Conservation (phyloP, 2,329 filamentous ascomycete genomes). For the Exophiala sideris region DNA sequence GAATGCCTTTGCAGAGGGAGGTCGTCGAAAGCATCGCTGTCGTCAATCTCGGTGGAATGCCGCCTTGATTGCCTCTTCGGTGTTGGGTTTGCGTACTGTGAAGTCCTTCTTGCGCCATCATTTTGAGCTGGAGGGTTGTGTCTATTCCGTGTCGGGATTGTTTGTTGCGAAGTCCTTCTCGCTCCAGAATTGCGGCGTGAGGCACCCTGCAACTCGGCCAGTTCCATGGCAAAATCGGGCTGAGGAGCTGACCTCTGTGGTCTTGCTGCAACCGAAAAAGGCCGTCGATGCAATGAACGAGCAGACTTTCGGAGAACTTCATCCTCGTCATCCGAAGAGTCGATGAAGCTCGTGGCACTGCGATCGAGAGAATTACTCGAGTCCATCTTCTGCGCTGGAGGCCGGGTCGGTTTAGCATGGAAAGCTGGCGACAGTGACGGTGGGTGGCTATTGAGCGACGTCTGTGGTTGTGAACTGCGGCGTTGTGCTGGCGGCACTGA, state of each 20-base stretch:
- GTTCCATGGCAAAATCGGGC: not conserved
- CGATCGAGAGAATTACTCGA: not conserved
- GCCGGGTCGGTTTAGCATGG: not conserved
- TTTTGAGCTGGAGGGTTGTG: not conserved
- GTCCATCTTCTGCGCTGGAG: not conserved
- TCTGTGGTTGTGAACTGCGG: not conserved
- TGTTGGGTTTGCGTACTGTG: not conserved
- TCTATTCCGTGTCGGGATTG: not conserved
- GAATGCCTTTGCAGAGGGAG: slow-evolving; percentile 8
- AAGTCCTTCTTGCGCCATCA: not conserved
- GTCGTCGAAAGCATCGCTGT: slow-evolving; percentile 3
- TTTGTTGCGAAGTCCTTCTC: too few relatives aligned
- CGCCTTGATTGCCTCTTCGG: not conserved
- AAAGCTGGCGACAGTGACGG: not conserved
- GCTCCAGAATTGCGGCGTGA: too few relatives aligned
- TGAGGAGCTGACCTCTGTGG: not conserved
- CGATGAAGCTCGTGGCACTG: slow-evolving; percentile 6
- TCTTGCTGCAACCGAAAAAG: not conserved
- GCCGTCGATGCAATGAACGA: not conserved
- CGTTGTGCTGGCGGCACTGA: not conserved
- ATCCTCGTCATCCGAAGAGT: slow-evolving; percentile 13
- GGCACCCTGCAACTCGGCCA: too few relatives aligned
- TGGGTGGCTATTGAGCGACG: not conserved
- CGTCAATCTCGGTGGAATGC: not conserved
- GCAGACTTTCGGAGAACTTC: not conserved